Evolutionary conservation across 2,329 filamentous ascomycete genomes (phyloP).

Genomic region (Rosellinia necatrix): DNA sequence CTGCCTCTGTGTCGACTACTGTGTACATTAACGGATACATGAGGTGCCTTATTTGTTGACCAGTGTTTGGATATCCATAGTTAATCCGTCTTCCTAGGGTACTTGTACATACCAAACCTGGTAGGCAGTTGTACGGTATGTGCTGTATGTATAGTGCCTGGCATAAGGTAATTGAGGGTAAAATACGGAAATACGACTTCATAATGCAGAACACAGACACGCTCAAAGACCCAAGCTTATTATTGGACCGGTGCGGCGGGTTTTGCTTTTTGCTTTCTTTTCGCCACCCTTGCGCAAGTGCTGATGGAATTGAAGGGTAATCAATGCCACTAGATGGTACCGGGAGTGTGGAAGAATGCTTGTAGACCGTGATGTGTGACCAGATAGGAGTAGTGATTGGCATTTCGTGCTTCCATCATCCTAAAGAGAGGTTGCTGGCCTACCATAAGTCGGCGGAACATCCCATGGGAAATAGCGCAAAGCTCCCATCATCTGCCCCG

Average conservation of each 20-base stretch:
- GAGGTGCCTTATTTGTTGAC: too few relatives aligned
- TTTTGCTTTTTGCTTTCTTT: background rate
- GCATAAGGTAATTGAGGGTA: conserved; percentile 2
- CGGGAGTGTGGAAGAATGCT: background rate
- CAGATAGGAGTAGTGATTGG: background rate
- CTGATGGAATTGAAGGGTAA: too few relatives aligned
- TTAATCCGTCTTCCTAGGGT: too few relatives aligned
- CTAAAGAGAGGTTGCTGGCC: conserved; percentile 11
- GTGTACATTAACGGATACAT: too few relatives aligned
- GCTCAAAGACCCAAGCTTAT: conserved; percentile 8
- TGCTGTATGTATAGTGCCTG: background rate
- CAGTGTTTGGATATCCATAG: too few relatives aligned
- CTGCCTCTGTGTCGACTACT: too few relatives aligned
- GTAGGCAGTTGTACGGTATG: background rate
- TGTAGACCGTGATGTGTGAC: background rate
- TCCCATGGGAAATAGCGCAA: conserved; percentile 24
- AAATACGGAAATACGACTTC: conserved; percentile 9
- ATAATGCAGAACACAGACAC: background rate
- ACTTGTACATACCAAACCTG: too few relatives aligned
- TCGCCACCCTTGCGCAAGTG: background rate
- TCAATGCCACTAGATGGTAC: background rate
- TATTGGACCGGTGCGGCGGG: conserved; percentile 5
- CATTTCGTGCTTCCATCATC: background rate
- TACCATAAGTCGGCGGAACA: conserved; percentile 17
- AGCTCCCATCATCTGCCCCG: conserved; percentile 14